phyloP scores from a whole-genome alignment of 2,329 filamentous ascomycete species.

The Aspergillus sp. region DNA sequence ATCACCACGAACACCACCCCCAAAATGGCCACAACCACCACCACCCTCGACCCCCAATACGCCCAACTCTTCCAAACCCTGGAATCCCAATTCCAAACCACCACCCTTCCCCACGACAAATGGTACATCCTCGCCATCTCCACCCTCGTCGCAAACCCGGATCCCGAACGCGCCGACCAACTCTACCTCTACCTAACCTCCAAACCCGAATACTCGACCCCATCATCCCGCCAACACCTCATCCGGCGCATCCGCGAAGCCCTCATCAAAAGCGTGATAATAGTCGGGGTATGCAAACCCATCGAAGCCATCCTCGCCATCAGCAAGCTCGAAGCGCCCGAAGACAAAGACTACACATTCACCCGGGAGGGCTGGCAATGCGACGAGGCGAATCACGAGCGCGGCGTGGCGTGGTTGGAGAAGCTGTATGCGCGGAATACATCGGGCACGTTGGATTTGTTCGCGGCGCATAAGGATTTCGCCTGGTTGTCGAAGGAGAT shows the following conservation, averaged over 20 bases:
- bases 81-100: conserved; percentile 31
- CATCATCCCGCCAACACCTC: conserved; percentile 34
- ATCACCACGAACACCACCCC: conserved; percentile 18
- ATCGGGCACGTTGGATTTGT: conserved; percentile 33
- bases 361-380: conserved; percentile 62
- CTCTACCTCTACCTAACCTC: conserved; percentile 60
- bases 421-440: conserved; percentile 58
- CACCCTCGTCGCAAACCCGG: conserved; percentile 52
- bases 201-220: conserved; percentile 47
- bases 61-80: conserved; percentile 31
- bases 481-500: conserved; percentile 72
- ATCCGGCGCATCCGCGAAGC: conserved; percentile 54
- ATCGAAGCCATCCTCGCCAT: conserved; percentile 63
- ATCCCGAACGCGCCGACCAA: conserved; percentile 54
- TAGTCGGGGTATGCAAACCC: conserved; percentile 65
- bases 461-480: conserved; percentile 52
- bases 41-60: conserved; percentile 28
- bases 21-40: conserved; percentile 14
- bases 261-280: conserved; percentile 58
- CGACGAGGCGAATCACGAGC: conserved; percentile 55
- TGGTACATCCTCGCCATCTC: conserved; percentile 43
- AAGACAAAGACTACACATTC: conserved; percentile 59
- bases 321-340: conserved; percentile 51
- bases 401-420: conserved; percentile 58
- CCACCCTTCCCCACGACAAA: conserved; percentile 28